These are phyloP conservation scores for Russula foetens DNA, from an alignment of 768 basidiomycete genomes.

Conservation along the genomic window DNA sequence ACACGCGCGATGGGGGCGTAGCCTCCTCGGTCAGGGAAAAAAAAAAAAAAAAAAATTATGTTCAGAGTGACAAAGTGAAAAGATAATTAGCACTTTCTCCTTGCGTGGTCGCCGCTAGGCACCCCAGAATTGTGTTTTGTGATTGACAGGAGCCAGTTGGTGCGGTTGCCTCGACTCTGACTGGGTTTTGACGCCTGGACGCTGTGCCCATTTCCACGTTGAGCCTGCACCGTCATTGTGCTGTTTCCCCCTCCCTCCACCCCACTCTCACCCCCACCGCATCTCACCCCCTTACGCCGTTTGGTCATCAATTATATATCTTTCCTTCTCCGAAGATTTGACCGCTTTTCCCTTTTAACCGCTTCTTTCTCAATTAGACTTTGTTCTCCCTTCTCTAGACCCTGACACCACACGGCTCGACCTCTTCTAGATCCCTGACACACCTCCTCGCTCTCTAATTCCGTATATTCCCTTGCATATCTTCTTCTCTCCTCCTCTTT, in stretches of 20 bases:
- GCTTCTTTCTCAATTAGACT: constrained; percentile 9
- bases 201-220: constrained; percentile 8
- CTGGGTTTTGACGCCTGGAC: constrained; percentile 9
- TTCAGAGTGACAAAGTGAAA: too few relatives aligned
- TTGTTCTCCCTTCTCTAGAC: constrained; percentile 4
- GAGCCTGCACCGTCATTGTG: not conserved
- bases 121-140: constrained; percentile 1
- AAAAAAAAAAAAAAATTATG: not conserved
- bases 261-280: not conserved
- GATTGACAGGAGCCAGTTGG: not conserved
- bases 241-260: not conserved
- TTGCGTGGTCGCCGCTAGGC: not conserved
- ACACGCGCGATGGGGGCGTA: too few relatives aligned
- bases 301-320: not conserved
- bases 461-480: constrained; percentile 2
- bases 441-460: constrained; percentile 2
- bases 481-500: not conserved
- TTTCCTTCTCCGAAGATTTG: constrained; percentile 4
- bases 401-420: constrained; percentile 7
- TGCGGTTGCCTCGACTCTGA: constrained; percentile 11
- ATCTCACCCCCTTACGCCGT: not conserved
- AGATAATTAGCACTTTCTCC: too few relatives aligned
- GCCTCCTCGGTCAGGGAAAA: too few relatives aligned
- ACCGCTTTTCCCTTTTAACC: not conserved
- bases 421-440: constrained; percentile 10